Evolutionary conservation across 139 green algal genomes (phyloP), one percentile per base, ranked within the genome.

Genomic region (Closterium sp.): DNA sequence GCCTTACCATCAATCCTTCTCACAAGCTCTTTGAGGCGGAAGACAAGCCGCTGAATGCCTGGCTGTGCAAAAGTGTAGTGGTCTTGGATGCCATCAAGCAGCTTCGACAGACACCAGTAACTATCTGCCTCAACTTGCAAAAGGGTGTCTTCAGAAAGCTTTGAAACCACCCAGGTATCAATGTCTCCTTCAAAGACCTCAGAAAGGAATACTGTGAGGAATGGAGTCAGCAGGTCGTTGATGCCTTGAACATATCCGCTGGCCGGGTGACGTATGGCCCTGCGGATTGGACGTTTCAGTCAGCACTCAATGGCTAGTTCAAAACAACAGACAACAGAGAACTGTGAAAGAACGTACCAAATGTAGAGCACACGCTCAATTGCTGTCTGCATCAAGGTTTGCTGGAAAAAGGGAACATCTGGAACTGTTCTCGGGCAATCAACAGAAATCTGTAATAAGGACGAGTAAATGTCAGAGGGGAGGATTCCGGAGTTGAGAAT

Each of bases 31-130:
- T 96, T 95, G 19, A 98, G 90, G 34, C 95, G 91, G 95, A 98
- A 98, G 16, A 99, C 96, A 0, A 96, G 95, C 6, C 95, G 95
- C 95, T 99, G 98, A 84, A 99, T 99, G 87, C 98, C 98, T 0
- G 98, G 98, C 95, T 99, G 98, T 66, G 97, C 96, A 84, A 98
- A 97, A 0, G 98, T 99, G 96, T 99, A 99, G 93, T 99, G 97
- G 95, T 99, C 98, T 94, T 99, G 97, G 90, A 97, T 98, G 87
- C 95, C 94, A 84, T 99, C 97, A 33, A 99, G 92, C 92, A 98
- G 93, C 93, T 97, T 97, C 95, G 96, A 97, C 34, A 99, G 95
- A 94, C 97, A 99, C 97, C 97, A 99, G 95, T 99, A 99, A 93
- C 94, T 97, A 95, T 99, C 98, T 1, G 98, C 98, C 95, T 99